phyloP scores from a whole-genome alignment of 768 basidiomycete genomes.

The Hemileccinum rubropunctum region DNA sequence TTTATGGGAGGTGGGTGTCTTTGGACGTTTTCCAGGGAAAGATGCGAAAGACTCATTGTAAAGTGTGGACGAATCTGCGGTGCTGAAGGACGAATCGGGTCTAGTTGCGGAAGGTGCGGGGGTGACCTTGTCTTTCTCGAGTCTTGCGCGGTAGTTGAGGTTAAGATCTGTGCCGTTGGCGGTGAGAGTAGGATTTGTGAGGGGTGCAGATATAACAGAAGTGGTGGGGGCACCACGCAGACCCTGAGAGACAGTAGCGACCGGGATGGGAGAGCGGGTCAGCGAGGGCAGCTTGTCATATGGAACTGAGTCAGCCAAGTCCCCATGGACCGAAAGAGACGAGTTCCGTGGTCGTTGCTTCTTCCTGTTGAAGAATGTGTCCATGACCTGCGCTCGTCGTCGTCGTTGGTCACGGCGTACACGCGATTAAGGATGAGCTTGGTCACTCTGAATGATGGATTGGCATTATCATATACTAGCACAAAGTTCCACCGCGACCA shows the following conservation, averaged over 20 bases:
- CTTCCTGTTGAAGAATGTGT: slow-evolving; percentile 64
- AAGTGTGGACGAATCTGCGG: slow-evolving; percentile 57
- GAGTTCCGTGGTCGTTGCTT: slow-evolving; percentile 57
- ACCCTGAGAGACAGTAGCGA: slow-evolving; percentile 53
- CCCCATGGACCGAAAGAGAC: slow-evolving; percentile 56
- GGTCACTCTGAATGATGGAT: neutral
- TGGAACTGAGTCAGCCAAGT: slow-evolving; percentile 68
- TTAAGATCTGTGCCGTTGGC: slow-evolving; percentile 71
- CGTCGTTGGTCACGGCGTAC: slow-evolving; percentile 9
- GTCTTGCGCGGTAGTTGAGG: slow-evolving; percentile 53
- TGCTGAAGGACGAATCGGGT: slow-evolving; percentile 52
- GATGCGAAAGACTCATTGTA: slow-evolving; percentile 49
- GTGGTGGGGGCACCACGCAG: slow-evolving; percentile 37
- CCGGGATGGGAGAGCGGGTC: slow-evolving; percentile 59
- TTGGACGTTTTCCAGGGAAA: slow-evolving; percentile 35
- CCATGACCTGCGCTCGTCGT: slow-evolving; percentile 44
- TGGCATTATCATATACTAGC: slow-evolving; percentile 3
- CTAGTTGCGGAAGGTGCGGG: slow-evolving; percentile 28
- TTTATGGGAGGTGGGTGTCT: slow-evolving; percentile 35
- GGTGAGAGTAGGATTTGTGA: slow-evolving; percentile 80
- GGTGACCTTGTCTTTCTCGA: slow-evolving; percentile 51
- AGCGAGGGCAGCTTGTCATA: slow-evolving; percentile 61
- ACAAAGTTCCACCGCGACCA: neutral
- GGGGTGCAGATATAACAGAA: slow-evolving; percentile 69
- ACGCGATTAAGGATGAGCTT: neutral